Conservation (phyloP, 1,284 basidiomycete species). For the Fomitopsis pinicola region DNA sequence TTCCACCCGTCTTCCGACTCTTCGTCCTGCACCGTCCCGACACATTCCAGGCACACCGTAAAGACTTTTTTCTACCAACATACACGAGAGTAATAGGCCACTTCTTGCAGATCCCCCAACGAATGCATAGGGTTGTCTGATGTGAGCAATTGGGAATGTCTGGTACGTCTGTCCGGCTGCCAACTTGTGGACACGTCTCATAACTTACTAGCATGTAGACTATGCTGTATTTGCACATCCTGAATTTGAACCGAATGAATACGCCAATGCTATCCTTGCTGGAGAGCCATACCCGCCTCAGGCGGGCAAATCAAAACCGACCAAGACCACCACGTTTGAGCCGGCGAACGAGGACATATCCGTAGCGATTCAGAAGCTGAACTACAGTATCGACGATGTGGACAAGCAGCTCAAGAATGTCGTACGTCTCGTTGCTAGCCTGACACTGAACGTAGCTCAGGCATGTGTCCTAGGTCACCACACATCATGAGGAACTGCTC, state of each 20-base stretch:
- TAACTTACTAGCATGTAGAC: conserved; percentile 34
- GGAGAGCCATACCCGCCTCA: conserved; percentile 66
- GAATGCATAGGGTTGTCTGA: not conserved
- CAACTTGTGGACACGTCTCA: not conserved
- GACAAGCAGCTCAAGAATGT: conserved; percentile 82
- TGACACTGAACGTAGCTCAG: not conserved
- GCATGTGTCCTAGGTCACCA: conserved; percentile 44
- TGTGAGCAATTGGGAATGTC: conserved; percentile 14
- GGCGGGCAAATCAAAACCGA: conserved; percentile 25
- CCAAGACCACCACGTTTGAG: conserved; percentile 41
- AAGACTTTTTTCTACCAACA: no score
- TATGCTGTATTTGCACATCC: conserved; percentile 65
- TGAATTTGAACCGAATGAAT: conserved; percentile 82
- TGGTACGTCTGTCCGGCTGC: conserved; percentile 15
- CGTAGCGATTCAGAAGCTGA: conserved; percentile 79
- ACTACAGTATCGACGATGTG: conserved; percentile 83
- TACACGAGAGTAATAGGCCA: no score
- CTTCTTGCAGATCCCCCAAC: not conserved
- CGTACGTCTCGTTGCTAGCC: conserved; percentile 41
- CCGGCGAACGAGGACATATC: conserved; percentile 82
- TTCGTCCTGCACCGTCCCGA: no score
- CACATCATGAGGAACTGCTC: conserved; percentile 72
- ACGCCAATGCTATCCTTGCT: conserved; percentile 83
- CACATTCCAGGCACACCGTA: no score
- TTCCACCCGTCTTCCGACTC: no score